These are phyloP conservation scores for Prototheca cutis DNA, from an alignment of 163 green algal genomes.

Conservation along the genomic window DNA sequence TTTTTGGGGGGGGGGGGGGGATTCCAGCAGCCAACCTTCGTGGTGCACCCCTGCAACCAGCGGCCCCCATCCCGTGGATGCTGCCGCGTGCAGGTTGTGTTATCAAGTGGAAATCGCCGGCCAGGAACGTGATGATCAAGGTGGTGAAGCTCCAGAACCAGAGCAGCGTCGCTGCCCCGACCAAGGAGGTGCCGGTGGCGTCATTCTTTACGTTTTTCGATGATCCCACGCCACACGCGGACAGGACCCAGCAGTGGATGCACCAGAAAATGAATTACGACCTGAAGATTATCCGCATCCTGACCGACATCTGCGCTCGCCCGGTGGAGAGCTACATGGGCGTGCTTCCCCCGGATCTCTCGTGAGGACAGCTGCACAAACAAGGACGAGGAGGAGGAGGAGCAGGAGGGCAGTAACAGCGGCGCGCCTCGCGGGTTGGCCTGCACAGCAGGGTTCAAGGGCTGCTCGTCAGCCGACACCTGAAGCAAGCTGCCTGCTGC, in stretches of 20 bases:
- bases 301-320: constrained; percentile 61
- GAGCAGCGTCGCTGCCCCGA: constrained; percentile 30
- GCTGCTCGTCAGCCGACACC: no score
- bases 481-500: no score
- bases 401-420: constrained; percentile 15
- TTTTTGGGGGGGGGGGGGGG: no score
- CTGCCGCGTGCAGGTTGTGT: constrained; percentile 6
- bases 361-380: constrained; percentile 24
- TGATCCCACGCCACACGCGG: constrained; percentile 54
- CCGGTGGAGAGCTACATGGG: constrained; percentile 81
- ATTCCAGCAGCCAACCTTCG: no score
- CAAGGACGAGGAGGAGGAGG: constrained; percentile 26
- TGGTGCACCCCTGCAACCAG: no score
- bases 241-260: constrained; percentile 42
- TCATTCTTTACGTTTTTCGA: constrained; percentile 92
- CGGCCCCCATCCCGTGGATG: neutral
- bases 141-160: constrained; percentile 73
- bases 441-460: no score
- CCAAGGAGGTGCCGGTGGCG: constrained; percentile 44
- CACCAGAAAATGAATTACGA: constrained; percentile 47
- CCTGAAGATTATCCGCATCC: neutral
- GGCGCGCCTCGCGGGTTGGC: no score
- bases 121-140: constrained; percentile 70
- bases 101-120: constrained; percentile 65
- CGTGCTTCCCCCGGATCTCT: constrained; percentile 61